Conservation (phyloP, 257 asterid genomes). For the Perilla frutescens region DNA sequence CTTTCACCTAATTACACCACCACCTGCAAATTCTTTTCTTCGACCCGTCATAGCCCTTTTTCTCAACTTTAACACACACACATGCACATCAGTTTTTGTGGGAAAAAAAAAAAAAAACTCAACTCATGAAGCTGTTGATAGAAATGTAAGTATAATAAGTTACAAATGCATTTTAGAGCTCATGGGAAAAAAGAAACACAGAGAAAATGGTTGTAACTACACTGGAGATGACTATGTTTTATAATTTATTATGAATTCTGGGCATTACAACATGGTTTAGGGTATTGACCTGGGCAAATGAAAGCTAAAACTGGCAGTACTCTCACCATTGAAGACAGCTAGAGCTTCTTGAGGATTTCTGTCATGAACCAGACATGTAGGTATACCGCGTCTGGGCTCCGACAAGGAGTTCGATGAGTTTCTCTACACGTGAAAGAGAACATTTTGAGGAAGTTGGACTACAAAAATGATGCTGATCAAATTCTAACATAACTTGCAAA, state of each 20-base stretch:
- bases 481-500: conserved; percentile 6
- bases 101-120: background rate
- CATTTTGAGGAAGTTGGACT: background rate
- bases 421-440: conserved; percentile 58
- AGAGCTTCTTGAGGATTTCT: conserved; percentile 10
- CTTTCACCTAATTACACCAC: conserved; percentile 21
- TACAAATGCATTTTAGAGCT: conserved; percentile 5
- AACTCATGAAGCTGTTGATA: background rate
- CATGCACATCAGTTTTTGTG: background rate
- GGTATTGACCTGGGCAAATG: conserved; percentile 11
- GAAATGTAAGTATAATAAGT: background rate
- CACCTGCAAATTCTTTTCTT: conserved; percentile 24
- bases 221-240: conserved; percentile 24
- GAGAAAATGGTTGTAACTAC: conserved; percentile 1
- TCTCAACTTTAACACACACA: conserved; percentile 14
- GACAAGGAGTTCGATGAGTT: conserved; percentile 78
- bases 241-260: conserved; percentile 9
- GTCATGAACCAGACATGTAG: conserved; percentile 97
- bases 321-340: background rate
- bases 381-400: conserved; percentile 99
- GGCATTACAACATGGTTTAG: conserved; percentile 35
- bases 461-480: background rate
- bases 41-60: conserved; percentile 16
- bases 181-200: background rate
- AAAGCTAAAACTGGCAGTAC: conserved; percentile 5